phyloP scores from a whole-genome alignment of 2,329 filamentous ascomycete genomes.

The Fusarium bactridioides region DNA sequence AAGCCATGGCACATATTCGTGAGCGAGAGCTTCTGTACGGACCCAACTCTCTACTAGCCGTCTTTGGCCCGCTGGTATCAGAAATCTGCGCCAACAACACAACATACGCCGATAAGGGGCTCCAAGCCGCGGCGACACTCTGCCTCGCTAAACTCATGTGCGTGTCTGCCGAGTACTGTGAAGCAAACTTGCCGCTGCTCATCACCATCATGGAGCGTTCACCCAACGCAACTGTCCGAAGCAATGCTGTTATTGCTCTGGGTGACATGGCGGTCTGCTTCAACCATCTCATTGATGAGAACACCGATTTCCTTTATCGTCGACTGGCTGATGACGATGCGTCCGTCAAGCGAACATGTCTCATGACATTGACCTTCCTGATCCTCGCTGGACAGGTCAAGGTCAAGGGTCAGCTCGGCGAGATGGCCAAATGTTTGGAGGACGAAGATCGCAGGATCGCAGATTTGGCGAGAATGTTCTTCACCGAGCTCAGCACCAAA shows the following conservation, averaged over 20 bases:
- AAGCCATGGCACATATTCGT: constrained; percentile 83
- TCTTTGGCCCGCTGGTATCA: constrained; percentile 89
- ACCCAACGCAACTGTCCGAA: constrained; percentile 88
- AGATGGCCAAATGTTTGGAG: constrained; percentile 99
- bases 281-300: constrained; percentile 98
- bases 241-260: constrained; percentile 94
- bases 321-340: constrained; percentile 87
- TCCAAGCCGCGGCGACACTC: constrained; percentile 91
- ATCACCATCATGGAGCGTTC: constrained; percentile 98
- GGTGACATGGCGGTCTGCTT: constrained; percentile 99
- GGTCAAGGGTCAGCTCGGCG: constrained; percentile 96
- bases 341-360: constrained; percentile 93
- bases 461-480: constrained; percentile 97
- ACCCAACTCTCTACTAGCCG: constrained; percentile 81
- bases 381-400: constrained; percentile 98
- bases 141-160: constrained; percentile 99
- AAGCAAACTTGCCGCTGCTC: constrained; percentile 87
- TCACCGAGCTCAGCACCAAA: constrained; percentile 95
- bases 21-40: constrained; percentile 87
- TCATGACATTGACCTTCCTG: constrained; percentile 98
- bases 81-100: constrained; percentile 97
- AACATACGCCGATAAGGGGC: constrained; percentile 84
- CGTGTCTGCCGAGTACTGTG: constrained; percentile 95
- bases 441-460: constrained; percentile 95
- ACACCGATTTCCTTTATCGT: constrained; percentile 96